Base-by-base conservation (phyloP, 2,329 filamentous ascomycete genomes). In the Ophiostoma fasciatum region DNA sequence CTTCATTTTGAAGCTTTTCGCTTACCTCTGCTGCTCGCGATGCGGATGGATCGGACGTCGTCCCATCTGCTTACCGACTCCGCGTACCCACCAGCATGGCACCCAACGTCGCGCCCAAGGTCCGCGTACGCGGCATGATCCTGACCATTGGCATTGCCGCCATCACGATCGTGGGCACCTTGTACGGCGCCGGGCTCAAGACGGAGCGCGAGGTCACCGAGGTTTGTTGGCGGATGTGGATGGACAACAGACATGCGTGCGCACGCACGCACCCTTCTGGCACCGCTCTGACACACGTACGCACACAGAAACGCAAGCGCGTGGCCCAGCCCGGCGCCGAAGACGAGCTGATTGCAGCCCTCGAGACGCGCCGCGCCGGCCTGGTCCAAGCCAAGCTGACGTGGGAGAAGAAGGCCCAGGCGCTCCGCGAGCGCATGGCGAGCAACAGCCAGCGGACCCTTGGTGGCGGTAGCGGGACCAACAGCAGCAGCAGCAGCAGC, bases 161-260 rank as follows among this genome's bases (percentile, higher is more conserved):
- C 36, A 45, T 52, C 31, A 52, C 48, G 23, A 45, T 51, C 27
- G 46, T 46, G 3, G 54, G 54, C 35, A 49, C 48, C 5, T 41
- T 53, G 18, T 53, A 50, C 39, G 55, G 55, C 25, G 55, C 55
- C 5, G 46, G 48, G 4, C 45, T 58, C 28, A 57, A 57, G 47
- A 45, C 43, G 23, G 46, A 46, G 28, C 39, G 46, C 12, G 48
- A 56, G 36, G 40, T 35, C 4, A 40, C 37, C 13, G 21, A 41
- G 37, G 43, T 42, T 8, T 18, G 10, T 23, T 12, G 7, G 4
- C 22, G 22, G n/a, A n/a, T n/a, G n/a, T n/a, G n/a, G n/a, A n/a
- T n/a, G n/a, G n/a, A n/a, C n/a, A n/a, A n/a, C n/a, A n/a, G n/a
- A n/a, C n/a, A n/a, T n/a, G n/a, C n/a, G n/a, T n/a, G n/a, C n/a